Base-by-base conservation (phyloP, 805 yeast genomes). In the Saturnispora mendoncae region DNA sequence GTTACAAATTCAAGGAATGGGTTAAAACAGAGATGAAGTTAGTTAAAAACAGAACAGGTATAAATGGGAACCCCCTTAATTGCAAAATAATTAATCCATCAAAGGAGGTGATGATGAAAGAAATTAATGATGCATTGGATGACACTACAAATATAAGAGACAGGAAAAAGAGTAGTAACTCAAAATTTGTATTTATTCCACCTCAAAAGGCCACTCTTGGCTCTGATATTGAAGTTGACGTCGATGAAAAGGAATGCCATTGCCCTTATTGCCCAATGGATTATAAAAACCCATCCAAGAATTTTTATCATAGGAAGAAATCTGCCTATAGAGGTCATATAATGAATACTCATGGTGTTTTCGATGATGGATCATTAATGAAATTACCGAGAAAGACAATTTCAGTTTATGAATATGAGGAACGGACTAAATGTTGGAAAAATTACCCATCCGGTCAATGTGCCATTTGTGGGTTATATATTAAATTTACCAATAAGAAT, bases 281-380 rank as follows among this genome's bases (percentile, higher is more conserved):
- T 28, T 8, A 5, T 13, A 15, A 17, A 7, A 40, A 40, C 23
- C 38, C 43, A 13, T 29, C 46, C 23, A 27, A 32, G 6, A 37
- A 47, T 23, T 47, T 47, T 25, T 44, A 34, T 34, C 45, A 47
- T 28, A 33, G 50, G 6, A 47, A 47, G 13, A 47, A 47, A 25
- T 47, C 50, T 17, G 34, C 48, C 2, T 47, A 47, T 14, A 41
- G 50, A 33, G 50, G 50, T 3, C 50, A 47, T 29, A 28, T 47
- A 35, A 42, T 47, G 31, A 47, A 47, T 21, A 47, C 50, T 5
- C 50, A 47, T 33, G 50, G 50, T 3, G 38, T 47, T 25, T 45
- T 42, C 37, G 48, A 46, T 13, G 44, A 39, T 23, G 50, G 48
- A 4, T 14, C 25, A 2, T 21, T 13, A 5, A 26, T 33, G 32